Base-by-base conservation (phyloP, 257 asterid genomes). In the Primulina tabacum region DNA sequence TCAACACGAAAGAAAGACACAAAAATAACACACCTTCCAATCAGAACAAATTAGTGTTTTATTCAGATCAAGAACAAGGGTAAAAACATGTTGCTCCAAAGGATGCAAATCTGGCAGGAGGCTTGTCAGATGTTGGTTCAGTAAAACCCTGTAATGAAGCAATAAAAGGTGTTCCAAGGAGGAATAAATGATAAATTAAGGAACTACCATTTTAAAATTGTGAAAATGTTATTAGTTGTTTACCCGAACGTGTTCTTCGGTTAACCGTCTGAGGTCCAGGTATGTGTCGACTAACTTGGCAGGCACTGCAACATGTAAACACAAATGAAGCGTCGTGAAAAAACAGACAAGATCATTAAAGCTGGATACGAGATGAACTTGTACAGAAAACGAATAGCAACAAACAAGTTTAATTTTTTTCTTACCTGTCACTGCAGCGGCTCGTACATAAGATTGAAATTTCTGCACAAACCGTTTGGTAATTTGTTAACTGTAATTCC, bases 71-170 rank as follows among this genome's bases (percentile, higher is more conserved):
- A 93, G 95, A 67, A 93, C 97, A 67, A 93, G 82, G 64, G 99
- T 93, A 67, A 86, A 83, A 56, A 87, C 95, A 80, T 87, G 92
- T 60, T 84, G 89, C 85, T 93, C 99, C 82, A 80, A 12, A 55
- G 96, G 96, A 70, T 87, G 87, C 80, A 93, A 79, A 78, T 90
- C 99, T 24, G 97, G 96, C 37, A 90, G 90, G 65, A 93, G 97
- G 97, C 85, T 89, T 86, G 52, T 93, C 97, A 26, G 97, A 90
- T 57, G 78, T 83, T 65, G 97, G 99, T 77, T 93, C 99, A 26
- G 95, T 79, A 66, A 77, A 93, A 63, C 86, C 97, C 99, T 90
- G 78, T 8, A 37, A 60, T 43, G 58, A 58, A 70, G 68, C 17
- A 69, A 70, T 55, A 65, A 74, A 59, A 65, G 55, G 64, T 20